A percentile compares a stretch with the other conserved stretches of the same genome.
Conservation (phyloP, 345 rosid genomes). For the Acer campestre region DNA sequence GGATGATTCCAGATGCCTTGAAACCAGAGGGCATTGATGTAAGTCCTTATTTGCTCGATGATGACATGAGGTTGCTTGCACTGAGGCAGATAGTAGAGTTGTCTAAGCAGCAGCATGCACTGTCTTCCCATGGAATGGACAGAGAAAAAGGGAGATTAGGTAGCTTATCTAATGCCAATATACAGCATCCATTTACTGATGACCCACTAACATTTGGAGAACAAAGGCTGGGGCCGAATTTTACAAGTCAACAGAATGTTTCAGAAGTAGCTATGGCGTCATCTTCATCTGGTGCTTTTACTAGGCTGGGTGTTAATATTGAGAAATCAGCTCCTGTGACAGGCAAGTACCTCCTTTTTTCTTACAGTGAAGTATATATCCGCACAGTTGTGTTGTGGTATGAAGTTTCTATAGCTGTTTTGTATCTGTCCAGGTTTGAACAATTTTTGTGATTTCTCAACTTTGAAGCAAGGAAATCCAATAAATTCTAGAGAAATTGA, state of each 20-base stretch:
- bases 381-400: neutral
- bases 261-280: constrained; percentile 26
- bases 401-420: neutral
- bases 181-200: constrained; percentile 23
- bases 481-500: constrained; percentile 23
- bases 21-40: constrained; percentile 23
- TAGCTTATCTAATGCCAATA: constrained; percentile 23
- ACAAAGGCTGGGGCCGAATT: constrained; percentile 18
- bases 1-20: constrained; percentile 19
- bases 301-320: constrained; percentile 22
- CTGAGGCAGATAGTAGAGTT: constrained; percentile 42
- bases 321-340: constrained; percentile 16
- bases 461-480: constrained; percentile 23
- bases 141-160: constrained; percentile 24
- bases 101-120: constrained; percentile 43
- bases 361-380: constrained; percentile 1
- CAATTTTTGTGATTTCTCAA: constrained; percentile 30
- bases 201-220: constrained; percentile 30
- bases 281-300: constrained; percentile 17
- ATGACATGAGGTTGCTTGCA: constrained; percentile 46
- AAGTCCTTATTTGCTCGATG: constrained; percentile 38
- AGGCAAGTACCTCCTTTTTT: constrained; percentile 24
- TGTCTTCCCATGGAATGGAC: constrained; percentile 32
- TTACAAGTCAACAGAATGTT: constrained; percentile 20
- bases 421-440: constrained; percentile 32